These are phyloP conservation scores for Pulveroboletus sp. DNA, from an alignment of 768 basidiomycete species.

Conservation along the genomic window DNA sequence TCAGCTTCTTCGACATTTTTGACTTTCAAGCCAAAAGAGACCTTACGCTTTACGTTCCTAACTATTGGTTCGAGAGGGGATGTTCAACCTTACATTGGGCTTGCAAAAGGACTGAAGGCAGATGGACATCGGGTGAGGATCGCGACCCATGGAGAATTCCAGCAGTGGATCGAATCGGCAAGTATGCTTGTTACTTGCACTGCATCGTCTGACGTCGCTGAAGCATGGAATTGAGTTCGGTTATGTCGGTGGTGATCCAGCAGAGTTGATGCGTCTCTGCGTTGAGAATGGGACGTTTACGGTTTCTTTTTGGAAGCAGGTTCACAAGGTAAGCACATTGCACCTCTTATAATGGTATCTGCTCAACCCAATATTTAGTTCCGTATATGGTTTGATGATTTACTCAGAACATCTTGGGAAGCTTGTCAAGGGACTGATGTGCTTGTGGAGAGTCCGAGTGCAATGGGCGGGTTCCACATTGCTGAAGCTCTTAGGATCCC, in stretches of 20 bases:
- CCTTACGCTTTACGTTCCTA: constrained; percentile 87
- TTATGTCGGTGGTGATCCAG: constrained; percentile 93
- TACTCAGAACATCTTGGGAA: constrained; percentile 92
- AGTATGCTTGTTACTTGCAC: constrained; percentile 29
- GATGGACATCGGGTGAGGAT: constrained; percentile 90
- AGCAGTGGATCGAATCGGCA: constrained; percentile 92
- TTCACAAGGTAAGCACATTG: constrained; percentile 63
- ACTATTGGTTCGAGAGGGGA: constrained; percentile 97
- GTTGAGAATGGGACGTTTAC: constrained; percentile 98
- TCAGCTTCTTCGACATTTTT: constrained; percentile 95
- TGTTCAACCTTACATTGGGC: constrained; percentile 96
- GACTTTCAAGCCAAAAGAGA: constrained; percentile 87
- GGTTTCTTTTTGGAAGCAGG: constrained; percentile 88
- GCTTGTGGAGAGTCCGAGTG: constrained; percentile 91
- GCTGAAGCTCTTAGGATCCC: constrained; percentile 92
- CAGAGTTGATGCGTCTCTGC: constrained; percentile 96
- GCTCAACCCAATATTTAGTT: constrained; percentile 50
- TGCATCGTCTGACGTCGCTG: constrained; percentile 4
- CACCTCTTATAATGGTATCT: background rate
- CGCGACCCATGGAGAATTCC: constrained; percentile 93
- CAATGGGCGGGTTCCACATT: constrained; percentile 96
- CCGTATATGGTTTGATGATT: constrained; percentile 96
- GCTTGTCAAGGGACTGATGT: constrained; percentile 94
- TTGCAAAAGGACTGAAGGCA: constrained; percentile 85
- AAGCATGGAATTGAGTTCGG: constrained; percentile 96